Percentiles rank a stretch among this genome's conserved stretches.
Evolutionary conservation across 768 basidiomycete species (phyloP).

Genomic region (Zangia roseola): DNA sequence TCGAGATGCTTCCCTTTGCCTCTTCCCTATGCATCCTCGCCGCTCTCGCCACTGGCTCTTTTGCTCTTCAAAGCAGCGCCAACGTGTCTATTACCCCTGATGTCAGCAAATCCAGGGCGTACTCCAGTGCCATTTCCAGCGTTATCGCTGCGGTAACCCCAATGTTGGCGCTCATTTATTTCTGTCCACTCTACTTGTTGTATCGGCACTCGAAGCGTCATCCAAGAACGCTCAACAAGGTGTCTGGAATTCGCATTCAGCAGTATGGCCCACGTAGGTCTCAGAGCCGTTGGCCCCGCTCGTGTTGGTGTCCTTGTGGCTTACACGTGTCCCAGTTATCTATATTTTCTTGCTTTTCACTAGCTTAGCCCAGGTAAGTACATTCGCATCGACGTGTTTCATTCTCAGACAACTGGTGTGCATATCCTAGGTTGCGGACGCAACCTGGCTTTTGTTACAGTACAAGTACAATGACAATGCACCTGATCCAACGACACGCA

Average conservation of each 20-base stretch:
- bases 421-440: slow-evolving; percentile 47
- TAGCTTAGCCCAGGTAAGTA: slow-evolving; percentile 47
- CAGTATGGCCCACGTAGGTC: slow-evolving; percentile 53
- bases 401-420: slow-evolving; percentile 3
- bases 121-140: slow-evolving; percentile 36
- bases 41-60: slow-evolving; percentile 32
- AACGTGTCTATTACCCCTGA: slow-evolving; percentile 18
- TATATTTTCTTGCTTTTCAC: slow-evolving; percentile 51
- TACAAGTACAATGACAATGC: slow-evolving; percentile 52
- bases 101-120: slow-evolving; percentile 30
- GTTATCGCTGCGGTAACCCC: slow-evolving; percentile 35
- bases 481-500: slow-evolving; percentile 45
- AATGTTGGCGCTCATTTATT: slow-evolving; percentile 43
- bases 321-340: slow-evolving; percentile 36
- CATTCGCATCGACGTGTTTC: background rate
- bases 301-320: slow-evolving; percentile 15
- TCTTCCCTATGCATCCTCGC: slow-evolving; percentile 34
- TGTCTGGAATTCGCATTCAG: slow-evolving; percentile 44
- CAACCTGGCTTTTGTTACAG: slow-evolving; percentile 60
- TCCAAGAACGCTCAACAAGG: slow-evolving; percentile 50
- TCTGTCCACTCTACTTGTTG: slow-evolving; percentile 49
- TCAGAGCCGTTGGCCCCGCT: background rate
- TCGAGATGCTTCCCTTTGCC: slow-evolving; percentile 38
- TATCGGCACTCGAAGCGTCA: slow-evolving; percentile 45
- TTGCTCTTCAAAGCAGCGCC: slow-evolving; percentile 26